These are phyloP conservation scores for Apiospora rasikravindrae DNA, from an alignment of 2,329 filamentous ascomycete species.

Conservation along the genomic window DNA sequence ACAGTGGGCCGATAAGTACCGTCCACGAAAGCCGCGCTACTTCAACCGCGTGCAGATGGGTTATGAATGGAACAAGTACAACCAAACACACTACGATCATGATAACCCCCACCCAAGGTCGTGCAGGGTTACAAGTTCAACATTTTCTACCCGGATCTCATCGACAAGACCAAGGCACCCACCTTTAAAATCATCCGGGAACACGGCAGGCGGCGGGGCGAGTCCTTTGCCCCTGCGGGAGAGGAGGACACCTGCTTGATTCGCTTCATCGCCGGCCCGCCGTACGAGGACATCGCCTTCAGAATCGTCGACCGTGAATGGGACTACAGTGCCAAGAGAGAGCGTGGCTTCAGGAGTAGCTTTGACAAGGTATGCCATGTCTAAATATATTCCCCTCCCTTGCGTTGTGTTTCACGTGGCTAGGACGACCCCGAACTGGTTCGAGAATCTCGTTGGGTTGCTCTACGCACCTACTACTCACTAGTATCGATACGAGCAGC, in stretches of 20 bases:
- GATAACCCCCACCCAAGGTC: conserved; percentile 96
- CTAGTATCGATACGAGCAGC: conserved; percentile 16
- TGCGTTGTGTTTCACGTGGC: conserved; percentile 28
- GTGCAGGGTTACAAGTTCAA: conserved; percentile 99
- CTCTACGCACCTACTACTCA: conserved; percentile 22
- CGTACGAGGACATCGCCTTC: conserved; percentile 97
- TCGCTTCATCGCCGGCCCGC: conserved; percentile 91
- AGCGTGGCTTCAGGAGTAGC: conserved; percentile 92
- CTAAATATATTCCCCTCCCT: conserved; percentile 24
- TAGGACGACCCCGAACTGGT: conserved; percentile 6
- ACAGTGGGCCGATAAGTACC: conserved; percentile 83
- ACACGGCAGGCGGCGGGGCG: conserved; percentile 83
- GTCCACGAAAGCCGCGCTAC: conserved; percentile 90
- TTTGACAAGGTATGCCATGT: conserved; percentile 87
- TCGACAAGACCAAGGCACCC: conserved; percentile 92
- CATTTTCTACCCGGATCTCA: conserved; percentile 97
- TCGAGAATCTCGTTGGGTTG: conserved; percentile 22
- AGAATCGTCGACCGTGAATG: conserved; percentile 98
- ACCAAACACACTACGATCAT: conserved; percentile 98
- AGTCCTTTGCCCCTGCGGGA: conserved; percentile 91
- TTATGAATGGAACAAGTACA: conserved; percentile 99
- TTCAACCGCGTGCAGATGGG: conserved; percentile 99
- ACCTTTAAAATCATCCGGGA: conserved; percentile 97
- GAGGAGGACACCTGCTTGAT: conserved; percentile 98
- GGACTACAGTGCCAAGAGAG: conserved; percentile 96